Base-by-base conservation (phyloP, 257 asterid genomes). In the Linderniella brevidens region DNA sequence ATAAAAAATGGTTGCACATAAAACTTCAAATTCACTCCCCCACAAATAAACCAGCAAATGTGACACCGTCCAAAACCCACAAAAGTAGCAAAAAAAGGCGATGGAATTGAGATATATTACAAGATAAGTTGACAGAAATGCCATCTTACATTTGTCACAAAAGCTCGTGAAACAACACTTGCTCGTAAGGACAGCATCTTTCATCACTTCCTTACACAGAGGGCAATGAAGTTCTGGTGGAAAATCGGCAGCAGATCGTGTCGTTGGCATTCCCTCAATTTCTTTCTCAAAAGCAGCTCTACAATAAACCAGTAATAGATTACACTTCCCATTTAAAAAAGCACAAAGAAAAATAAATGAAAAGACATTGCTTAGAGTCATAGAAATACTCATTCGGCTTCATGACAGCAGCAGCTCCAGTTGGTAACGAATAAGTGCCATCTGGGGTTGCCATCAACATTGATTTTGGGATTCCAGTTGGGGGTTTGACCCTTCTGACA, bases 251-350 rank as follows among this genome's bases (percentile, higher is more conserved):
- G 79, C 71, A 39, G 84, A 50, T 15, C 96, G 92, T 3, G 82
- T 66, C 32, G 99, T 73, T 38, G 99, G 96, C 76, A 90, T 64
- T 52, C 99, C 96, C 58, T 85, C 96, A 58, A 82, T 80, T 67
- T 82, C 96, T 65, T 61, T 90, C 58, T 85, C 99, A 68, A 90
- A 90, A 45, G 96, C 94, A 70, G 93, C 93, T 74, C 99, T 86
- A 25, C 32, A 25, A 6, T 25, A 25, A 25, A 25, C 32, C 3
- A 25, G 32, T 6, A 25, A 25, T 6, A 25, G 6, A 25, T 25
- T 25, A 25, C 6, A 25, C 32, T n/a, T n/a, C n/a, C n/a, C n/a
- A n/a, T n/a, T n/a, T n/a, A n/a, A 25, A 25, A 25, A 3, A 25
- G 3, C 32, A 3, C 32, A 6, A 3, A 25, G 32, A 17, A 25